Base-by-base conservation (phyloP, 2,329 filamentous ascomycete genomes). In the Fusarium sp. region DNA sequence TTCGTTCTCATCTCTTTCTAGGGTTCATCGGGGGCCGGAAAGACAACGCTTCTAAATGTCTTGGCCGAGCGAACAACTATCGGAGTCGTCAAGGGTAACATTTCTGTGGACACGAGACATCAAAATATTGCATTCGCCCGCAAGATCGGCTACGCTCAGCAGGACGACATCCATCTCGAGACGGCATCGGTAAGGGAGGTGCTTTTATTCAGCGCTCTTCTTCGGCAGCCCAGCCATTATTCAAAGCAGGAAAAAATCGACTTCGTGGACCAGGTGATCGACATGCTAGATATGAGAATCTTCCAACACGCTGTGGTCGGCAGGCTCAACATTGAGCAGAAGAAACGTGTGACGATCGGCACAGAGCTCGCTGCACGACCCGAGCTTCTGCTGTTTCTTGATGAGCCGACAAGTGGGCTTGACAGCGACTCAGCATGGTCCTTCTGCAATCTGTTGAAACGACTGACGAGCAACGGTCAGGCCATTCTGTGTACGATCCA, bases 371-470 rank as follows among this genome's bases (percentile, higher is more conserved):
- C 78, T 1, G 79, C 82, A 0, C 81, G 80, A 30, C 82, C 82
- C 1, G 77, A 77, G 15, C 79, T 87, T 8, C 75, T 87, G 0
- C 79, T 87, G 7, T 87, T 88, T 74, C 74, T 87, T 2, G 86
- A 88, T 39, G 85, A 87, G 63, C 86, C 85, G 51, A 81, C 86
- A 71, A 50, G 16, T 27, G 55, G 55, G 11, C 82, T 90, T 8
- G 88, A 89, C 71, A 82, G 80, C 3, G 83, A 89, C 82, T 89
- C 86, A 44, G 89, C 90, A 8, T 93, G 90, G 82, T 90, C 91
- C 75, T 92, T 92, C 65, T 87, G 91, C 18, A 87, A 89, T 39
- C 90, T 93, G 80, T 80, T 93, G 16, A 86, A 87, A 57, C 92
- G 91, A 68, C 82, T 91, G 2, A 83, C 87, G 2, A 75, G 83